These are phyloP conservation scores for Suhomyces emberorum DNA, from an alignment of 805 yeast species.

Conservation along the genomic window DNA sequence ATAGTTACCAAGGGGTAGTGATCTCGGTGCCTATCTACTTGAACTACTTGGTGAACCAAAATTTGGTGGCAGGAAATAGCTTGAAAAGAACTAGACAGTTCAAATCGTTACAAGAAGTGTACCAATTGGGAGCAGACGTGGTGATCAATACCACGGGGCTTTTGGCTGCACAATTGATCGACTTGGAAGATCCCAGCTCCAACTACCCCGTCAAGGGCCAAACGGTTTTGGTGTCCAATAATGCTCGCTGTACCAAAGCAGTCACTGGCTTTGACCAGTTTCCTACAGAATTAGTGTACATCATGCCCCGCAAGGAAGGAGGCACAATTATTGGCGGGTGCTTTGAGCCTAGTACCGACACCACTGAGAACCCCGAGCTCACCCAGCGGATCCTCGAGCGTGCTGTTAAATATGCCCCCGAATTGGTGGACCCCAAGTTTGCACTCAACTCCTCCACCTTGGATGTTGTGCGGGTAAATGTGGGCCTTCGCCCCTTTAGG, in stretches of 20 bases:
- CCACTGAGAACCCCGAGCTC: conserved; percentile 38
- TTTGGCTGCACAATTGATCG: conserved; percentile 32
- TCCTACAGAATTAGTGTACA: conserved; percentile 48
- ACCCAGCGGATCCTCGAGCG: conserved; percentile 46
- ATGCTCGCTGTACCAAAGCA: conserved; percentile 23
- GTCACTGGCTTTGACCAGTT: conserved; percentile 32
- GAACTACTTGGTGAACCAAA: conserved; percentile 46
- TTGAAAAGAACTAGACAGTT: conserved; percentile 41
- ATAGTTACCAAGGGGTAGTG: conserved; percentile 51
- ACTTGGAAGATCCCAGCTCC: conserved; percentile 40
- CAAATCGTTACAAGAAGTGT: conserved; percentile 48
- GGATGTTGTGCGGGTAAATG: conserved; percentile 30
- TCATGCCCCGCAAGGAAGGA: conserved; percentile 74
- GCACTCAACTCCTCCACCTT: conserved; percentile 25
- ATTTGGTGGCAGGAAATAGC: conserved; percentile 45
- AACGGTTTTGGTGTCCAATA: conserved; percentile 50
- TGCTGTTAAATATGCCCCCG: conserved; percentile 43
- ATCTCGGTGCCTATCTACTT: conserved; percentile 59
- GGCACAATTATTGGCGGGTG: conserved; percentile 66
- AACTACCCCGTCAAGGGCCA: conserved; percentile 61
- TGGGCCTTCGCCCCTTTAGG: conserved; percentile 40
- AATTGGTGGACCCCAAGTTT: conserved; percentile 26
- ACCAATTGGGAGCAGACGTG: conserved; percentile 34
- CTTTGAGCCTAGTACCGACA: conserved; percentile 16
- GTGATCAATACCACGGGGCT: conserved; percentile 62